These are phyloP conservation scores for Trichoderma koningiopsis DNA, from an alignment of 2,329 filamentous ascomycete species.

Conservation along the genomic window DNA sequence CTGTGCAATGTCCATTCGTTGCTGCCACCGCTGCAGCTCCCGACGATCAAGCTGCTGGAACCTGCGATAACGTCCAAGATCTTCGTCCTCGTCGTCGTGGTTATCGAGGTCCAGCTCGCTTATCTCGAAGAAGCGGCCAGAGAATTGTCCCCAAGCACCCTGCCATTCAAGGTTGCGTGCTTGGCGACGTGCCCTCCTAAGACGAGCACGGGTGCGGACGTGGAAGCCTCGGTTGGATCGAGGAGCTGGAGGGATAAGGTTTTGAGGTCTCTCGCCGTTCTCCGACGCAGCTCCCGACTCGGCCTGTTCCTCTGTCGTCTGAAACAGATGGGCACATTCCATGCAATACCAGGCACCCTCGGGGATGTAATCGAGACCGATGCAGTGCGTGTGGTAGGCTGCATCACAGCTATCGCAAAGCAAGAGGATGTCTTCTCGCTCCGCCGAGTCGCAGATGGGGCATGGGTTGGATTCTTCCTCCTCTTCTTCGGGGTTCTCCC, in stretches of 20 bases:
- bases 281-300: constrained; percentile 37
- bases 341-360: constrained; percentile 88
- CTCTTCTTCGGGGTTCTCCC: constrained; percentile 71
- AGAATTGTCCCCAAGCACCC: constrained; percentile 74
- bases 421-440: constrained; percentile 81
- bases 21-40: constrained; percentile 76
- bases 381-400: constrained; percentile 88
- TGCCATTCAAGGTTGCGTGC: constrained; percentile 85
- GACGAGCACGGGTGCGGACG: constrained; percentile 59
- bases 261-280: constrained; percentile 38
- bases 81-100: constrained; percentile 67
- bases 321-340: constrained; percentile 65
- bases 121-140: constrained; percentile 63
- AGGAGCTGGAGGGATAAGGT: constrained; percentile 37
- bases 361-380: constrained; percentile 78
- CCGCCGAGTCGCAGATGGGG: constrained; percentile 77
- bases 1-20: constrained; percentile 78
- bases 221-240: constrained; percentile 41
- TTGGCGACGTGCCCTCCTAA: constrained; percentile 58
- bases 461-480: constrained; percentile 74
- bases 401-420: constrained; percentile 91
- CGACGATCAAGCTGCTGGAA: constrained; percentile 58
- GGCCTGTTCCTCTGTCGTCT: constrained; percentile 36
- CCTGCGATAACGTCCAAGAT: constrained; percentile 59
- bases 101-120: constrained; percentile 47